Evolutionary conservation across 495 filamentous ascomycete species (phyloP).

Genomic region (Astrothelium macrocarpum): DNA sequence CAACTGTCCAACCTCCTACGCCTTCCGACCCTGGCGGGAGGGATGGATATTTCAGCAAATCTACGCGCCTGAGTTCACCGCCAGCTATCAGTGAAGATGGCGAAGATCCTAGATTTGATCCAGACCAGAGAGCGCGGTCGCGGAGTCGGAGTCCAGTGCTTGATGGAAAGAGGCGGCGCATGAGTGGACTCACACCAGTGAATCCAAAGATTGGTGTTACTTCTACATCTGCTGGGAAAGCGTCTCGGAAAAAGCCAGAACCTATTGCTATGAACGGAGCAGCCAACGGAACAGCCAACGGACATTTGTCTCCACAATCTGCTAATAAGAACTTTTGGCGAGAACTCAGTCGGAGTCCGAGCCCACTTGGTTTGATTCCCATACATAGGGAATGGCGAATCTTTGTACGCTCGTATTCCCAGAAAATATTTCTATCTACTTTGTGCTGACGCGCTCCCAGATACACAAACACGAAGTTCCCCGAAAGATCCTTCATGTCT

Average conservation of each 20-base stretch:
- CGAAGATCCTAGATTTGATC: slow-evolving; percentile 21
- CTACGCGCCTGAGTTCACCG: slow-evolving; percentile 21
- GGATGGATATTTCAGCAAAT: slow-evolving; percentile 34
- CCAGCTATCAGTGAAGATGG: slow-evolving; percentile 17
- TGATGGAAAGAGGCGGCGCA: slow-evolving; percentile 21
- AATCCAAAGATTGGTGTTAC: slow-evolving; percentile 16
- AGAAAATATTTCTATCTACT: not conserved
- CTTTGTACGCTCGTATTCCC: slow-evolving; percentile 39
- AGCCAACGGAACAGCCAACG: slow-evolving; percentile 43
- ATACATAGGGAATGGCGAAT: slow-evolving; percentile 69
- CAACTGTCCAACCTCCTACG: slow-evolving; percentile 23
- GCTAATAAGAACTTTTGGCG: slow-evolving; percentile 54
- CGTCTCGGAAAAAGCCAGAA: slow-evolving; percentile 13
- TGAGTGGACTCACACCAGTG: slow-evolving; percentile 21
- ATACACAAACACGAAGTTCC: slow-evolving; percentile 69
- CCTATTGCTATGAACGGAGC: slow-evolving; percentile 22
- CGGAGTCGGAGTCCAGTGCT: slow-evolving; percentile 27
- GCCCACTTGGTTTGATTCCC: slow-evolving; percentile 87
- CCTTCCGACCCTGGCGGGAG: slow-evolving; percentile 30
- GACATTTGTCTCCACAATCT: slow-evolving; percentile 58
- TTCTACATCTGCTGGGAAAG: slow-evolving; percentile 11
- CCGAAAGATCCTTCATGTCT: slow-evolving; percentile 72
- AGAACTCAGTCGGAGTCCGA: slow-evolving; percentile 77
- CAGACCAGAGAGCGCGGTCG: slow-evolving; percentile 27
- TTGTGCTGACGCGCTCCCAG: slow-evolving; percentile 14